Base-by-base conservation (phyloP, 805 yeast species). In the Pichia occidentalis region DNA sequence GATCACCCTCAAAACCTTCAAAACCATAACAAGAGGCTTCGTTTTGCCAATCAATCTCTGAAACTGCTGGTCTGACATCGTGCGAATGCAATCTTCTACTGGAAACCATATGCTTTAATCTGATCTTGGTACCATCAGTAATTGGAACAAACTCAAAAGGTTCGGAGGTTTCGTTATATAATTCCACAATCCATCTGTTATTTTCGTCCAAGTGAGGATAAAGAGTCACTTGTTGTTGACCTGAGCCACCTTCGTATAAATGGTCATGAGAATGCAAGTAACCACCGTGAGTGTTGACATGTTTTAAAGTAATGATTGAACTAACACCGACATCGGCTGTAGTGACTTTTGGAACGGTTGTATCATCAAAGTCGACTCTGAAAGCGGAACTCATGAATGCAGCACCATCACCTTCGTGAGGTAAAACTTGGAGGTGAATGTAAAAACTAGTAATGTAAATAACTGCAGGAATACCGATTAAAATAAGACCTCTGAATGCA, bases 251-350 rank as follows among this genome's bases (percentile, higher is more conserved):
- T 52, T 79, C 84, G 51, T 80, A 82, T 49, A 66, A 61, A 51
- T 75, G 78, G 40, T 70, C 67, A 59, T 84, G 95, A n/a, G 90
- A 81, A 58, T 84, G 95, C 50, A 84, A 67, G 59, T 84, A 84
- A 34, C 92, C 92, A 48, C 88, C 92, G 49, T 70, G 71, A 25
- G 90, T 80, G 45, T 73, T 75, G 23, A 73, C 45, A 53, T 84
- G 95, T 54, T 81, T 80, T 27, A 84, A 48, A 25, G 86, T 68
- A 21, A 84, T 70, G 7, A 62, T 57, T 4, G 90, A 82, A 24
- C 83, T 81, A 44, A 77, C 75, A 47, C 92, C 92, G 32, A 84
- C 88, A 35, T 76, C 73, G 11, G 84, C 80, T 27, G 56, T 51
- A 25, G 83, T 75, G 41, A 72, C 56, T 22, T 51, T 57, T 42